Evolutionary conservation across 306 rosid species (phyloP), one percentile per base, ranked within the genome.

Genomic region (Quercus gilva): DNA sequence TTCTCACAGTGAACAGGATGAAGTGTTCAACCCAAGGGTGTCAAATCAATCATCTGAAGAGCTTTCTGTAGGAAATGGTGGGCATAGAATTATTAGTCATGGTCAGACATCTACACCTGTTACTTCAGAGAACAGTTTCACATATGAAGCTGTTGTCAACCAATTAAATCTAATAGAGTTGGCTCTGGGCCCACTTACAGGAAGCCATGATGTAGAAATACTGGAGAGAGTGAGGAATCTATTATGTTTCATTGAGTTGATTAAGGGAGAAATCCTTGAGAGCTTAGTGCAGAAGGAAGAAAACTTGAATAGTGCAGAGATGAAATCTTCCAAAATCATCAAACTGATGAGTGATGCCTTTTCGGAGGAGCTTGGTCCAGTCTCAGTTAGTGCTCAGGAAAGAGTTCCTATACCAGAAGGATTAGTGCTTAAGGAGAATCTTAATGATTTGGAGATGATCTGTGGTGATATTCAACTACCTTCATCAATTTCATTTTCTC

Each of bases 391-490:
- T 80, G 96, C 97, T 25, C 98, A 93, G 82, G 90, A 86, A 79
- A 88, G 96, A 78, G 98, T 93, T 83, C 86, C 88, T 26, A 69
- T 93, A 37, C 99, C 99, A 2, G 94, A 93, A 70, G 98, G 92
- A 56, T 84, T 95, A 77, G 87, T 70, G 79, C 91, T 93, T 63
- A 79, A 69, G 69, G 92, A 90, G 80, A 95, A 90, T 82, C 99
- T 95, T 58, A 91, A 84, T 10, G 97, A 89, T 76, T 83, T 93
- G 82, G 83, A 86, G 28, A 65, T 83, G 72, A 59, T 92, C 80
- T 94, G 91, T 43, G 90, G 93, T 59, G 92, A 90, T 60, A 71
- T 81, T 79, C 92, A 86, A 78, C 84, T 82, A n/a, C 90, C 96
- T 25, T 76, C 84, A 21, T 74, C 81, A 56, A 75, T 78, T 82